Base-by-base conservation (phyloP, 176 grass and related monocot genomes). In the Aegilops longissima region DNA sequence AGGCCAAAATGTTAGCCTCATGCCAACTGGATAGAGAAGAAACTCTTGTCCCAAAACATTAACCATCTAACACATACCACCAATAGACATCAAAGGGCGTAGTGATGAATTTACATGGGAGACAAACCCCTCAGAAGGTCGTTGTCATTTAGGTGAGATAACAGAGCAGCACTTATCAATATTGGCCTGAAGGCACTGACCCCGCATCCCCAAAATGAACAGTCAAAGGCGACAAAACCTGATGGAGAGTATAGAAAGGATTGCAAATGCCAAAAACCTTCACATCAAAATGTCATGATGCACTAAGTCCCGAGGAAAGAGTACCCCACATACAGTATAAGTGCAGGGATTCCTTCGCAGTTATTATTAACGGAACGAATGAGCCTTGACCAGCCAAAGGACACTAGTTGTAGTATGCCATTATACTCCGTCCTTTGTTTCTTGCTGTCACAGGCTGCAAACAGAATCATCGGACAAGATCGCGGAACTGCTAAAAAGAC, bases 381-480 rank as follows among this genome's bases (percentile, higher is more conserved):
- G 61, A 68, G 49, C 47, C 14, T 21, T 66, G 31, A 39, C 67
- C 2, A 21, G 18, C 31, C 45, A 58, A 74, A 75, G 14, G 10
- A 62, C 17, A 30, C 31, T 47, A 58, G 25, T 24, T 62, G 51
- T 25, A 47, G 45, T 44, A 18, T 81, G 33, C 2, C 69, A 75
- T 76, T 81, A 66, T 89, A 66, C 27, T 52, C 49, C 69, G 69
- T 10, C 44, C 31, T 76, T 80, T 69, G 13, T 61, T 76, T 81
- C 77, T 68, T 70, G 42, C 9, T 70, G 21, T 82, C 33, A 69
- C 51, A 61, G 25, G 21, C 20, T 68, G 35, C 76, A 81, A 59
- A 67, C 61, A 56, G 35, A 86, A 70, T 75, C 47, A 82, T 82
- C 70, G n/a, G 38, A 86, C 20, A 87, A 79, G 42, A 71, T 12